A percentile compares a stretch with the other conserved stretches of the same genome.
Evolutionary conservation across 2,329 filamentous ascomycete genomes (phyloP).

Genomic region (Balansia obtecta): DNA sequence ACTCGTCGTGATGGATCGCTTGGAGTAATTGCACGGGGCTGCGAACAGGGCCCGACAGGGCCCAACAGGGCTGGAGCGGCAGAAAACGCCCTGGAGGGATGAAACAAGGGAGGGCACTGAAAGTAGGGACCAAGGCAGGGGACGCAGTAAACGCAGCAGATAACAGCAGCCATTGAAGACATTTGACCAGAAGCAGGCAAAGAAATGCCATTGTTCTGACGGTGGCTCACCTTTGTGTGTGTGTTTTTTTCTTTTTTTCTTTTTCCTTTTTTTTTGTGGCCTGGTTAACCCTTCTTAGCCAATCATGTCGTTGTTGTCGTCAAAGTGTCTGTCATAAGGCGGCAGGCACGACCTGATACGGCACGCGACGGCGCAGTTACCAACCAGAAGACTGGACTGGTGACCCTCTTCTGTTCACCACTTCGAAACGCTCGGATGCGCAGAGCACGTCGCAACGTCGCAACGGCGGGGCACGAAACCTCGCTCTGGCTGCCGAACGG

Average conservation of each 20-base stretch:
- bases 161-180: background rate
- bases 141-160: background rate
- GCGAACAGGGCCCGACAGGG: no score
- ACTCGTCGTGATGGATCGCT: background rate
- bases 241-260: no score
- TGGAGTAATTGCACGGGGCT: background rate
- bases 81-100: background rate
- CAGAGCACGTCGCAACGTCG: background rate
- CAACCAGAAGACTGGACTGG: no score
- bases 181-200: background rate
- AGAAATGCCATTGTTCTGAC: background rate
- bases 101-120: background rate
- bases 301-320: background rate
- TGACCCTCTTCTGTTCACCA: no score
- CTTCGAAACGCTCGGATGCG: background rate
- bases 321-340: background rate
- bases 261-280: background rate
- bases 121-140: background rate
- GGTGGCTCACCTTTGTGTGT: background rate
- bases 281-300: background rate
- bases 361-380: no score
- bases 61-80: no score
- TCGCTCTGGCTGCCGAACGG: background rate
- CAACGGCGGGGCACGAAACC: background rate
- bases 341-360: background rate